Conservation (phyloP, 352 stramenopile species). For the Globisporangium rhizosaccharum region DNA sequence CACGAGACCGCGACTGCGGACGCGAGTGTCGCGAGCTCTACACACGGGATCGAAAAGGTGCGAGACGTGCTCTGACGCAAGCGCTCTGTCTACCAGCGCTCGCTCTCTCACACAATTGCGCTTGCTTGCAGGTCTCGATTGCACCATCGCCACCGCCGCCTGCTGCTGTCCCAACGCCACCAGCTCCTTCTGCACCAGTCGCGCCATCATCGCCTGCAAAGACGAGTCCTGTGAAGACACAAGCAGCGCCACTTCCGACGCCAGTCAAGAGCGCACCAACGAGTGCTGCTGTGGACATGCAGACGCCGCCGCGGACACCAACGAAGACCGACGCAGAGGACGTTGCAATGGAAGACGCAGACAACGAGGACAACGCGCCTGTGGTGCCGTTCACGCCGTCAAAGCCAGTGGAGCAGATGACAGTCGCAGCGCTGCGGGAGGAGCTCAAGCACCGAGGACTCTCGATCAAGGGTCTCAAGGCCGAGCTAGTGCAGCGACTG, state of each 20-base stretch:
- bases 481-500: constrained; percentile 74
- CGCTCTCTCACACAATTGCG: not conserved
- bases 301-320: constrained; percentile 4
- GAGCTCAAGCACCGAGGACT: constrained; percentile 72
- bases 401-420: constrained; percentile 77
- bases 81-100: not conserved
- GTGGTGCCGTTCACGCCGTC: constrained; percentile 49
- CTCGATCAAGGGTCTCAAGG: constrained; percentile 80
- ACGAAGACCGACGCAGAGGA: not conserved
- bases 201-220: constrained; percentile 7
- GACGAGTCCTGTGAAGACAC: constrained; percentile 13
- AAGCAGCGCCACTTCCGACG: constrained; percentile 2
- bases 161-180: not conserved
- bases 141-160: constrained; percentile 22
- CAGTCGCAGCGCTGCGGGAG: constrained; percentile 59
- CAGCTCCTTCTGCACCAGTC: constrained; percentile 1
- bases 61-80: not conserved
- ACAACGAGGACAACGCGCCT: constrained; percentile 9
- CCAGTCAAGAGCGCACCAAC: constrained; percentile 13
- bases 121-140: constrained; percentile 15
- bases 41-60: constrained; percentile 42
- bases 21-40: constrained; percentile 20
- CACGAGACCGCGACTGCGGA: constrained; percentile 20
- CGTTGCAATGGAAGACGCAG: constrained; percentile 37
- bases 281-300: constrained; percentile 11